Base-by-base conservation (phyloP, 2,329 filamentous ascomycete genomes). In the Stachybotrys chartarum region DNA sequence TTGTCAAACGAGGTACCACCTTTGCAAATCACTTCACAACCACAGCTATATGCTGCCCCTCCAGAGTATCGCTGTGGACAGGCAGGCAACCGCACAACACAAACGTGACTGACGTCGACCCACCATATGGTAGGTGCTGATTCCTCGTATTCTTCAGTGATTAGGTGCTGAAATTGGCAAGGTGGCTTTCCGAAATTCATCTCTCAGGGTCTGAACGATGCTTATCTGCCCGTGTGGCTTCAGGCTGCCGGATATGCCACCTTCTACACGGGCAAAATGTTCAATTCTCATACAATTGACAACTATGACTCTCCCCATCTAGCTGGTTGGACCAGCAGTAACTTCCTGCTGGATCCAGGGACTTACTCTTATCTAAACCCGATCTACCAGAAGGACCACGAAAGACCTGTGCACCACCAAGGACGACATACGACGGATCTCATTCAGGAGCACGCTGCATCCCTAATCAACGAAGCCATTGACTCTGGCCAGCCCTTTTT, bases 191-290 rank as follows among this genome's bases (percentile, higher is more conserved):
- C 58, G 3, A 88, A 88, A 61, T 87, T 90, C 55, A 71, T 89
- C 14, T 72, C 72, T 3, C 76, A 86, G 53, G 86, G 86, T 0
- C 76, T 83, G 57, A 88, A 90, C 56, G 78, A 85, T 1, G 86
- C 57, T 75, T 39, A 39, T 39, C 35, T 90, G 0, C 87, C 86
- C 0, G 66, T 90, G 0, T 90, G 87, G 86, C 69, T 91, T n/a
- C 84, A 88, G 60, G 67, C 79, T 5, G 81, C 80, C 0, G 86
- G 85, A 0, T 90, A 90, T 64, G 81, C 82, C 59, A 89, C 86
- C 0, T 89, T 87, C 63, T 90, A 90, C 61, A 82, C 81, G 0
- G 87, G 85, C n/a, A 90, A 91, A 64, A 73, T 89, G 5, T 86
- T 87, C 70, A 90, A 90, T 60, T 75, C 78, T 0, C 85, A 88